Conservation (phyloP, 2,329 filamentous ascomycete genomes). For the Proliferodiscus dingleyae region DNA sequence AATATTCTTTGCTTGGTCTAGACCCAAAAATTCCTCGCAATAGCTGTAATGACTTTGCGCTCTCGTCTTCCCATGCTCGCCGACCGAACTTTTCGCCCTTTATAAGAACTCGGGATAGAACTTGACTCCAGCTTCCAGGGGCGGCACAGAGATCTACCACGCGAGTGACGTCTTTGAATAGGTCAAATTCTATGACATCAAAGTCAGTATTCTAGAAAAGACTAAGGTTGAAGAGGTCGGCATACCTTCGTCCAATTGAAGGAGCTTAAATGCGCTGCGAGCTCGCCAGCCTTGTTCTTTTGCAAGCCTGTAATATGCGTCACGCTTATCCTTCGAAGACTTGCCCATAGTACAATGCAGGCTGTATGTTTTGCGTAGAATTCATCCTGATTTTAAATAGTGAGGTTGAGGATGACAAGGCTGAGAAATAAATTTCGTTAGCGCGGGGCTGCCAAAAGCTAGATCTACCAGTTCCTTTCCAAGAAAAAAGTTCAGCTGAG, state of each 20-base stretch:
- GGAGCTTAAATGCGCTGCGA: slow-evolving; percentile 90
- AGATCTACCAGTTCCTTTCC: slow-evolving; percentile 5
- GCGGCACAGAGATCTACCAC: slow-evolving; percentile 96
- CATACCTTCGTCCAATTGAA: slow-evolving; percentile 80
- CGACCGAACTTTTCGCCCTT: slow-evolving; percentile 88
- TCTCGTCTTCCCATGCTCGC: slow-evolving; percentile 80
- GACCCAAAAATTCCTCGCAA: slow-evolving; percentile 42
- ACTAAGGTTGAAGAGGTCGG: not conserved
- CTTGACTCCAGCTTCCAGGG: slow-evolving; percentile 95
- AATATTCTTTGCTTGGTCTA: slow-evolving; percentile 20
- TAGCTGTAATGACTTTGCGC: slow-evolving; percentile 59
- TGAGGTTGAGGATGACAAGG: not conserved
- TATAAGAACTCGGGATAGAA: slow-evolving; percentile 87
- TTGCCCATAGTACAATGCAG: slow-evolving; percentile 65
- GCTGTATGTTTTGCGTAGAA: slow-evolving; percentile 2
- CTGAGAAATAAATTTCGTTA: slow-evolving; percentile 3
- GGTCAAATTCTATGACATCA: slow-evolving; percentile 73
- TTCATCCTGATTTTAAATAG: not conserved
- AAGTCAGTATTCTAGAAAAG: too few relatives aligned
- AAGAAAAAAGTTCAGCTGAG: slow-evolving; percentile 6
- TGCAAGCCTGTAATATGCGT: slow-evolving; percentile 94
- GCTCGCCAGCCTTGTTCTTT: slow-evolving; percentile 99
- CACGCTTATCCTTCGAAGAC: slow-evolving; percentile 97
- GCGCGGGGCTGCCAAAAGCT: slow-evolving; percentile 11
- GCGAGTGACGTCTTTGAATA: slow-evolving; percentile 83